Base-by-base conservation (phyloP, 208 protist genomes). In the Crithidia brevicula region DNA sequence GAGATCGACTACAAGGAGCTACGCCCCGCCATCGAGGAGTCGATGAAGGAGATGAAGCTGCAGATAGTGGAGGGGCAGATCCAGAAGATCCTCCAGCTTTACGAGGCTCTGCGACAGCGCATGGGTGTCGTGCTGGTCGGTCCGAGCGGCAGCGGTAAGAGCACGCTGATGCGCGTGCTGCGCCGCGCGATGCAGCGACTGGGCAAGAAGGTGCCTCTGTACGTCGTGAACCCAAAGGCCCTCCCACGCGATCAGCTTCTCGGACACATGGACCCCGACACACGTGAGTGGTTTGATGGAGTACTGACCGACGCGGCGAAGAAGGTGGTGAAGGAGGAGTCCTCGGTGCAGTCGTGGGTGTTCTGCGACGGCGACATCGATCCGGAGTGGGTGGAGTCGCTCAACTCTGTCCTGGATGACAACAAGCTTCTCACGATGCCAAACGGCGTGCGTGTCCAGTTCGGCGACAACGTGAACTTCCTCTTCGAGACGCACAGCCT, bases 321-420 rank as follows among this genome's bases (percentile, higher is more conserved):
- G 40, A 92, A 97, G 74, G 96, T 99, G 34, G 91, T 99, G 47
- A 91, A 91, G 69, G 97, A 99, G 81, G 87, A 97, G 15, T 80
- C 74, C 25, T 74, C 68, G 40, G 88, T 96, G 58, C 86, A 84
- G 38, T 98, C 95, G 60, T 98, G 97, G 96, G 97, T 99, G 62
- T 85, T 99, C 31, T 99, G 98, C 77, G 98, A 99, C 76, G 98
- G 98, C 59, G 98, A 99, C 86, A 95, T 99, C 58, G 98, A 99
- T 69, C 98, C 98, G 1, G 98, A 98, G 77, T 99, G 98, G 98
- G 91, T 99, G 22, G 98, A 99, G 81, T 99, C 97, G 22, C 85
- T 99, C n/a, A 99, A 99, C 86, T 99, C 98, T 34, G 98, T 99
- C 28, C 85, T 99, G 18, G 98, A 99, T 76, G 98, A 99, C 81